phyloP scores from a whole-genome alignment of 257 asterid species.

The Ballota nigra region DNA sequence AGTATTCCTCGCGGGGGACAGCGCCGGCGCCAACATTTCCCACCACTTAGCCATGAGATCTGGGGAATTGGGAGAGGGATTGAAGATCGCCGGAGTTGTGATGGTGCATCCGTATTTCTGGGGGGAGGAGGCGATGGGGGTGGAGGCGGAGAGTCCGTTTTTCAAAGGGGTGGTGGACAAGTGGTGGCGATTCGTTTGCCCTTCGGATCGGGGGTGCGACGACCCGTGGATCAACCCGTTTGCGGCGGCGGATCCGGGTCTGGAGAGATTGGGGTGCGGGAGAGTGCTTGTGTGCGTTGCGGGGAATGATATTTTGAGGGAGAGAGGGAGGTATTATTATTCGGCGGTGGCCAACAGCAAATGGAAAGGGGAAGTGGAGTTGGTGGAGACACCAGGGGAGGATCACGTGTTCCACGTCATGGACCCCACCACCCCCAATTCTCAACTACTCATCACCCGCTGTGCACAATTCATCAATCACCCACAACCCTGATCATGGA shows the following conservation, averaged over 20 bases:
- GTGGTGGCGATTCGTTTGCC: conserved; percentile 77
- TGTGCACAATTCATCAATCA: conserved; percentile 47
- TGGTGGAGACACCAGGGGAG: conserved; percentile 51
- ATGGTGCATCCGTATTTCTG: conserved; percentile 79
- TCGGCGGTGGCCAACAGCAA: conserved; percentile 33
- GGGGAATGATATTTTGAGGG: conserved; percentile 61
- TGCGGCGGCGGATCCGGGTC: conserved; percentile 20
- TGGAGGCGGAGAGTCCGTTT: conserved; percentile 41
- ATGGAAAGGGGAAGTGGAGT: conserved; percentile 59
- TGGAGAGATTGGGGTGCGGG: conserved; percentile 36
- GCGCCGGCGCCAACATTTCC: conserved; percentile 82
- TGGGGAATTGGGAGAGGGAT: conserved; percentile 12
- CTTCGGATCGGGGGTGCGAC: conserved; percentile 50
- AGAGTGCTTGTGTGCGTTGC: conserved; percentile 61
- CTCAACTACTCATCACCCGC: conserved; percentile 30
- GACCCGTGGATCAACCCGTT: conserved; percentile 76
- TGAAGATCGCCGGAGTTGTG: conserved; percentile 37
- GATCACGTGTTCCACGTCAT: conserved; percentile 71
- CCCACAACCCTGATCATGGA: too few species aligned
- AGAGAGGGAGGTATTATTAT: conserved; percentile 60
- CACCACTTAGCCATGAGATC: conserved; percentile 55
- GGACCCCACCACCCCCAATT: conserved; percentile 41
- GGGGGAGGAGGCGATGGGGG: conserved; percentile 64
- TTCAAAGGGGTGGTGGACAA: conserved; percentile 64
- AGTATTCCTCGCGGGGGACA: conserved; percentile 59